Conservation (phyloP, 148 eudicot genomes). For the Drosera capensis region DNA sequence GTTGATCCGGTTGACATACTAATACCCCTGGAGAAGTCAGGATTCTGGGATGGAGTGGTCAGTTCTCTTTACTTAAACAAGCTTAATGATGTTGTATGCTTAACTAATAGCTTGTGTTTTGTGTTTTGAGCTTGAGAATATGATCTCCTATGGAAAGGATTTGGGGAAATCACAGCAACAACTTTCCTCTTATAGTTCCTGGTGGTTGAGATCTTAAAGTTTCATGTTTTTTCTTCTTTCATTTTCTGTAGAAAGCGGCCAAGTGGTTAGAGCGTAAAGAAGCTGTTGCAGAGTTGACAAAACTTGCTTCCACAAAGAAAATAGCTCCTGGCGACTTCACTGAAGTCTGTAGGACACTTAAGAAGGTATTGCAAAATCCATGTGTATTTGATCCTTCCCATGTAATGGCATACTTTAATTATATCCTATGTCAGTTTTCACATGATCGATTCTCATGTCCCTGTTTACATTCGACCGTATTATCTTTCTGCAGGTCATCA, state of each 20-base stretch:
- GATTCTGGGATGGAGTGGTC: conserved; percentile 98
- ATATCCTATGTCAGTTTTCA: background rate
- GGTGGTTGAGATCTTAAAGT: background rate
- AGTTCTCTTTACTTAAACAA: conserved; percentile 20
- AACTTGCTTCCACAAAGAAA: conserved; percentile 87
- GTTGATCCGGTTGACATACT: conserved; percentile 98
- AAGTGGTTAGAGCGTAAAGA: conserved; percentile 99
- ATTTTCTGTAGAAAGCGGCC: conserved; percentile 61
- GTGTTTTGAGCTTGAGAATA: background rate
- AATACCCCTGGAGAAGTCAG: conserved; percentile 89
- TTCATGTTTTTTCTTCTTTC: background rate
- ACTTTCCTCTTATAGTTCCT: background rate
- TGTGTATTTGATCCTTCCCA: background rate
- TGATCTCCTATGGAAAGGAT: background rate
- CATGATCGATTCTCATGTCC: background rate
- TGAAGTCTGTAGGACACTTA: conserved; percentile 80
- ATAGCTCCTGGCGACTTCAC: conserved; percentile 98
- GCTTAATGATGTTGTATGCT: background rate
- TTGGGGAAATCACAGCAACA: background rate
- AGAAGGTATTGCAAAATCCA: conserved; percentile 42
- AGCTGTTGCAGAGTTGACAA: conserved; percentile 93
- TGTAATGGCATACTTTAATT: background rate
- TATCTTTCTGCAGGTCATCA: conserved; percentile 49
- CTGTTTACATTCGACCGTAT: conserved; percentile 2
- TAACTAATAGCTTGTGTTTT: background rate